phyloP scores from a whole-genome alignment of 306 rosid genomes.

The Acacia melanoxylon region DNA sequence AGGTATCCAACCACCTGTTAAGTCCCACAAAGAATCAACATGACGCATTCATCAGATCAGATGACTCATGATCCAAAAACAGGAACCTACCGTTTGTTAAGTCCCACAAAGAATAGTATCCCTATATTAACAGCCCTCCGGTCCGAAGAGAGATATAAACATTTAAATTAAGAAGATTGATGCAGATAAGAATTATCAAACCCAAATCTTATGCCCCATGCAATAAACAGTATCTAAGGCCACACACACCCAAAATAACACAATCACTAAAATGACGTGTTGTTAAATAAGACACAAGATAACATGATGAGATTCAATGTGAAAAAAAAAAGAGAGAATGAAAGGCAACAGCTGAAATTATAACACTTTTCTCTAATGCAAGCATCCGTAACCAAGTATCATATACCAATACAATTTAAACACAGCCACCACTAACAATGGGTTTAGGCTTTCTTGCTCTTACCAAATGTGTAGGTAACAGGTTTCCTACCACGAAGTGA shows the following conservation, averaged over 20 bases:
- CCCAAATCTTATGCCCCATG: neutral
- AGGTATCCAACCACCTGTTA: neutral
- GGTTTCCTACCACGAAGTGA: constrained; percentile 95
- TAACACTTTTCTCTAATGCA: constrained; percentile 4
- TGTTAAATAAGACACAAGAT: constrained; percentile 3
- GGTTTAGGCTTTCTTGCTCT: constrained; percentile 32
- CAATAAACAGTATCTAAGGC: constrained; percentile 13
- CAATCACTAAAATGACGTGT: neutral
- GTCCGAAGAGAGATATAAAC: neutral
- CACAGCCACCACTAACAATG: neutral
- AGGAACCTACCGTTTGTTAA: neutral
- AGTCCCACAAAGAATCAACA: neutral
- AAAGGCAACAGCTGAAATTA: neutral
- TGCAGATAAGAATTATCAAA: neutral
- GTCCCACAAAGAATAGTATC: constrained; percentile 3
- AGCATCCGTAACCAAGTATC: neutral
- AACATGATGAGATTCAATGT: neutral
- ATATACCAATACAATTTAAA: constrained; percentile 2
- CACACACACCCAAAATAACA: constrained; percentile 6
- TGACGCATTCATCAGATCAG: constrained; percentile 19
- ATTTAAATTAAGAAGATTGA: constrained; percentile 1
- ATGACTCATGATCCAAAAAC: constrained; percentile 14
- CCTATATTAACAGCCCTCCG: neutral
- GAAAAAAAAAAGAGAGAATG: neutral
- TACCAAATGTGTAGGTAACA: constrained; percentile 94